phyloP scores from a whole-genome alignment of 2,329 filamentous ascomycete species.

The Sporothrix schenckii region DNA sequence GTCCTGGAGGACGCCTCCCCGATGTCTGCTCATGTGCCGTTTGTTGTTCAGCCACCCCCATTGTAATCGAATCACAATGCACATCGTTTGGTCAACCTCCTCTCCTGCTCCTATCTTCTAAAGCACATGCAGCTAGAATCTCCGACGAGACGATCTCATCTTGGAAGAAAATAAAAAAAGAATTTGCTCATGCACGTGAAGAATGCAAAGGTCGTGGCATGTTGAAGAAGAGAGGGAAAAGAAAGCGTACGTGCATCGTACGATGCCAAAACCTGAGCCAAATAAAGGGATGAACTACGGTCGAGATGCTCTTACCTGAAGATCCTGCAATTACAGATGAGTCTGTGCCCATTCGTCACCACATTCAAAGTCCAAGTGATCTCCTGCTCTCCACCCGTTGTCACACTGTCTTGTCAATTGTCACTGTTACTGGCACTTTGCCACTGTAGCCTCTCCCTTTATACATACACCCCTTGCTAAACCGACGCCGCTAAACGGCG shows the following conservation, averaged over 20 bases:
- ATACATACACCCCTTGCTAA: background rate
- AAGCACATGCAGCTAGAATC: background rate
- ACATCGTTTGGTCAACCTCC: background rate
- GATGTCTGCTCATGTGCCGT: background rate
- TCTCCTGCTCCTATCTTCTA: background rate
- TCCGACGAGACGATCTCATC: background rate
- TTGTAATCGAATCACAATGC: background rate
- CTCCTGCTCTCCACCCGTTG: background rate
- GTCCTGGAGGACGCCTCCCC: background rate
- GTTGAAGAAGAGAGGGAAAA: background rate
- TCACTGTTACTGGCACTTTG: background rate
- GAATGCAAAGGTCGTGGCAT: background rate
- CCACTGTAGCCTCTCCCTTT: background rate
- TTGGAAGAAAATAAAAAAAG: background rate
- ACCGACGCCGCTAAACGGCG: background rate
- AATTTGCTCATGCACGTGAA: background rate
- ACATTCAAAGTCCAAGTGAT: too few relatives aligned
- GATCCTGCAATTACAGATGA: background rate
- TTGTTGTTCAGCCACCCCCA: background rate
- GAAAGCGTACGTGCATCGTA: background rate
- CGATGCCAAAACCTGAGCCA: background rate
- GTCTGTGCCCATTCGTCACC: constrained; percentile 14
- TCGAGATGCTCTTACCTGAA: background rate
- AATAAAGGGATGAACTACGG: background rate
- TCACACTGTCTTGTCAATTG: background rate